Base-by-base conservation (phyloP, 306 rosid genomes). In the Arachis hypogaea region DNA sequence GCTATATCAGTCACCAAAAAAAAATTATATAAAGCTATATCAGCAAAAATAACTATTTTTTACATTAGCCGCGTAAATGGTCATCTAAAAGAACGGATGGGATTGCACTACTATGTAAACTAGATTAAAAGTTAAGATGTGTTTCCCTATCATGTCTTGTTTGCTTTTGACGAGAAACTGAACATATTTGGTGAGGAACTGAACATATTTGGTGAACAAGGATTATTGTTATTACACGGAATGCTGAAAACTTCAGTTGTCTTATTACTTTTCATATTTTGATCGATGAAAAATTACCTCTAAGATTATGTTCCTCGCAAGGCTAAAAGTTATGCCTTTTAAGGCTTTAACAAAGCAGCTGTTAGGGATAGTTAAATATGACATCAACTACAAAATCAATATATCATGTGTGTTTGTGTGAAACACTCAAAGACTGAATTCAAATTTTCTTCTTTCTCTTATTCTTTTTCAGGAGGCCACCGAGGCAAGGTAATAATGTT, bases 401-500 rank as follows among this genome's bases (percentile, higher is more conserved):
- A 41, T 41, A 7, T 41, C 28, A 1, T 22, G 28, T 22, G 28
- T 22, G 28, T 22, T 22, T 6, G 2, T 41, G 44, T 41, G 44
- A 4, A 7, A 41, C 6, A 41, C 4, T 18, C 18, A 18, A 18
- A 18, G 18, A 41, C 44, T 7, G 18, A 59, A 56, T 56, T 4
- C 36, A 44, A 11, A 2, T 63, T 33, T 16, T 28, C 3, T 60
- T 56, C 40, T n/a, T 6, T 3, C 59, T 9, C 71, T 50, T 71
- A 10, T 6, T 3, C 59, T 11, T 74, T 71, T 76, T 45, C 83
- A 87, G 96, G 72, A 73, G 57, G 43, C 86, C 87, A 0, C 76
- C 71, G 63, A 79, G 91, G 68, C 89, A 82, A 5, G 85, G 86
- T 5, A n/a, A 79, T 49, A 81, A 85, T 61, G 76, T 80, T 72